These are phyloP conservation scores for Rostrohypoxylon terebratum DNA, from an alignment of 495 filamentous ascomycete species.

Conservation along the genomic window DNA sequence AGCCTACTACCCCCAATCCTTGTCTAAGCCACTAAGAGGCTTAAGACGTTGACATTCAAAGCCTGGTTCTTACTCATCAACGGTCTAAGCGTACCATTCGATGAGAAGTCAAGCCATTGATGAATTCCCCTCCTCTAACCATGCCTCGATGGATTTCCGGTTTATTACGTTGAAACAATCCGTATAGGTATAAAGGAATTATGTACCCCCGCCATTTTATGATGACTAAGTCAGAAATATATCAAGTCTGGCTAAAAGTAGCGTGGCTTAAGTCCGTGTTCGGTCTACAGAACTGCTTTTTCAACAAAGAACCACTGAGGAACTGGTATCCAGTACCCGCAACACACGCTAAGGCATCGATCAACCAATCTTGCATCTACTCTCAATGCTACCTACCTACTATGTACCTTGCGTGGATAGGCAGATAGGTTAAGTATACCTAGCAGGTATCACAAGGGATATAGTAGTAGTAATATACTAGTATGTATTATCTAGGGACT, in stretches of 20 bases:
- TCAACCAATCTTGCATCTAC: slow-evolving; percentile 5
- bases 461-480: no score
- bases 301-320: slow-evolving; percentile 18
- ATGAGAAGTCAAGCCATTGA: not conserved
- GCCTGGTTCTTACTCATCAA: not conserved
- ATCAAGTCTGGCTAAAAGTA: not conserved
- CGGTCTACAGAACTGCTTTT: not conserved
- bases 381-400: slow-evolving; percentile 33
- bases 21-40: not conserved
- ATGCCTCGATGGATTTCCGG: not conserved
- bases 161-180: not conserved
- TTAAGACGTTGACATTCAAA: not conserved
- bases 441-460: not conserved
- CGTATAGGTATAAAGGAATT: not conserved
- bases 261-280: not conserved
- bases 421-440: not conserved
- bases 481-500: not conserved
- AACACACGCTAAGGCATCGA: slow-evolving; percentile 28
- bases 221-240: not conserved
- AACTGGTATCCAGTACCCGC: slow-evolving; percentile 8
- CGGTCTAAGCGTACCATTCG: not conserved
- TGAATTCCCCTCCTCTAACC: not conserved
- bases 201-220: not conserved
- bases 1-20: not conserved
- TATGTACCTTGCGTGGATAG: slow-evolving; percentile 30